Conservation (phyloP, 306 rosid genomes). For the Crotalaria pallida region DNA sequence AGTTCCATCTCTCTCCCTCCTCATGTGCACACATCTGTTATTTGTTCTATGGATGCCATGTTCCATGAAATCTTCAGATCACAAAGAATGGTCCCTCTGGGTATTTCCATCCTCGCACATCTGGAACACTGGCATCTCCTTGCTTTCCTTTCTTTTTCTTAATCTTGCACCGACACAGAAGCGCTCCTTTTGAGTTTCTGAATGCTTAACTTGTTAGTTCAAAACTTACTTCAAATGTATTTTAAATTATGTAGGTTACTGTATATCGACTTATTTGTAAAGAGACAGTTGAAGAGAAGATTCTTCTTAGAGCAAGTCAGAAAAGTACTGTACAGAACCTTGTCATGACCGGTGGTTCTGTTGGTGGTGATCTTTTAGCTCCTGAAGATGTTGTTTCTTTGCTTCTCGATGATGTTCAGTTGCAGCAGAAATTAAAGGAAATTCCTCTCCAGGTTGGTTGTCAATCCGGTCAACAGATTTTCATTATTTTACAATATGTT, state of each 20-base stretch:
- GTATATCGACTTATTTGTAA: conserved; percentile 95
- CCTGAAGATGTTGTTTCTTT: conserved; percentile 96
- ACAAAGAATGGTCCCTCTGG: neutral
- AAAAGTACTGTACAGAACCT: conserved; percentile 98
- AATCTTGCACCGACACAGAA: conserved; percentile 7
- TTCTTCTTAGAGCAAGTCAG: conserved; percentile 94
- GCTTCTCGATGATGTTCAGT: conserved; percentile 92
- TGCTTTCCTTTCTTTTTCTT: neutral
- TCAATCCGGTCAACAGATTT: conserved; percentile 14
- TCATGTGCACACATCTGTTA: neutral
- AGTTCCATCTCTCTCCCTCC: conserved; percentile 26
- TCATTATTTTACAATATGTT: conserved; percentile 22
- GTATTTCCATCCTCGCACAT: conserved; percentile 8
- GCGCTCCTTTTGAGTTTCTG: neutral
- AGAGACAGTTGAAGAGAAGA: conserved; percentile 99
- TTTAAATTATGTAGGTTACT: conserved; percentile 57
- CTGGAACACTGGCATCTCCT: neutral
- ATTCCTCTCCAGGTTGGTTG: conserved; percentile 68
- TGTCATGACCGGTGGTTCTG: conserved; percentile 98
- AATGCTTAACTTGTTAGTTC: neutral
- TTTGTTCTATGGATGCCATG: conserved; percentile 2
- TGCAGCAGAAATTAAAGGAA: conserved; percentile 88
- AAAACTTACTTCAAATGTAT: conserved; percentile 14
- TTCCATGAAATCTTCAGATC: neutral
- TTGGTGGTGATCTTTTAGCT: conserved; percentile 93